Percentiles rank a stretch among this genome's conserved stretches.
These are phyloP conservation scores for Acorus calamus DNA, from an alignment of 106 monocot species.

Conservation along the genomic window DNA sequence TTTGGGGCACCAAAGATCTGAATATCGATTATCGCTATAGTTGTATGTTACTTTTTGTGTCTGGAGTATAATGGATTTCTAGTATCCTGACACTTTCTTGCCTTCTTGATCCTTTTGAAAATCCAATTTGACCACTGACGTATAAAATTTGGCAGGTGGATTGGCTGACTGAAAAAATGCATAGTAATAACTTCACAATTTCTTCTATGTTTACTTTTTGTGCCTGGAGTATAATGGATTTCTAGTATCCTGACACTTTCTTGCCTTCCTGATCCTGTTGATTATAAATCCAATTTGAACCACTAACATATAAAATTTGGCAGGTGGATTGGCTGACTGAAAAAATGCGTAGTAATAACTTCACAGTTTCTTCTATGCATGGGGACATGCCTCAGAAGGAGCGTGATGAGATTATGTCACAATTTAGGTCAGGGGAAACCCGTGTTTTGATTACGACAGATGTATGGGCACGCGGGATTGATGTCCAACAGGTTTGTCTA, in stretches of 20 bases:
- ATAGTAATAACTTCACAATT: slow-evolving; percentile 91
- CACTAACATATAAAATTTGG: neutral
- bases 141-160: slow-evolving; percentile 51
- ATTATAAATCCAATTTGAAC: no score
- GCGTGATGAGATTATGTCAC: slow-evolving; percentile 88
- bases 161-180: slow-evolving; percentile 97
- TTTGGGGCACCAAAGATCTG: no score
- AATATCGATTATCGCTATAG: no score
- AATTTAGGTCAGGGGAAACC: slow-evolving; percentile 82
- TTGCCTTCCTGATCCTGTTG: no score
- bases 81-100: no score
- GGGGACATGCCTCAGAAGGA: slow-evolving; percentile 99
- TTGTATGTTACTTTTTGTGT: slow-evolving; percentile 32
- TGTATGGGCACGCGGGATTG: slow-evolving; percentile 95
- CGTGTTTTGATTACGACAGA: slow-evolving; percentile 96
- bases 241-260: no score
- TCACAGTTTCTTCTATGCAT: slow-evolving; percentile 97
- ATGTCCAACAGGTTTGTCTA: slow-evolving; percentile 72
- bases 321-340: slow-evolving; percentile 99
- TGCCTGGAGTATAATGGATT: no score
- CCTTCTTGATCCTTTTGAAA: no score
- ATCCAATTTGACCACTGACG: no score
- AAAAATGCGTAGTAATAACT: slow-evolving; percentile 95
- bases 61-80: no score
- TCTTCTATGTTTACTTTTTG: slow-evolving; percentile 49